Base-by-base conservation (phyloP, 495 filamentous ascomycete genomes). In the Elasticomyces elasticus region DNA sequence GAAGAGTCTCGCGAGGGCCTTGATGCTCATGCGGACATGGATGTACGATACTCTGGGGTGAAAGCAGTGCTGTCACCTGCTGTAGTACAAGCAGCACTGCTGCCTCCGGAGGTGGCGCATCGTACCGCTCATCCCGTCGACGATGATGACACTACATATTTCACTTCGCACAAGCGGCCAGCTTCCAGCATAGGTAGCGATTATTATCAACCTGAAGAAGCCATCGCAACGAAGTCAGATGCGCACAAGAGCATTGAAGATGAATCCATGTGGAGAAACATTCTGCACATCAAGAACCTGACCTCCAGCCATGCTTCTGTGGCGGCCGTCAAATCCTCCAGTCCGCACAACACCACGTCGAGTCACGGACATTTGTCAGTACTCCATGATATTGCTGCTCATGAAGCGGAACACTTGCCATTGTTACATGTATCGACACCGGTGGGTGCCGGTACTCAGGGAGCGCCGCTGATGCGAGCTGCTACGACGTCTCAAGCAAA, bases 261-360 rank as follows among this genome's bases (percentile, higher is more conserved):
- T 35, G 57, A 60, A 7, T 26, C 38, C 1, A 25, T 47, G 1
- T 60, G 57, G 57, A 45, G 57, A 42, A 24, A 37, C 5, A 4
- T 55, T 17, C 10, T 54, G 24, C 15, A 50, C 5, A 60, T 60
- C 22, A 2, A 26, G 12, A 25, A 22, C 1, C 27, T 35, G 12
- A 22, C 30, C 6, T 56, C 57, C 13, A 60, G 57, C 19, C 52
- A 48, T 24, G 37, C 45, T 1, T 60, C 57, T 1, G 24, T 60
- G 31, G 31, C n/a, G 19, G 57, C 57, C 4, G 3, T 60, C 12
- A 35, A 25, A 19, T 60, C 57, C 2, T 46, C 41, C 13, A 60
- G 57, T 38, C 22, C 11, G 26, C 57, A 60, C 23, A 7, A 40
- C 13, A 56, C 52, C 17, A 6, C n/a, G 0, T 55, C 57, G 1